Evolutionary conservation across 2,329 filamentous ascomycete genomes (phyloP), one percentile per base, ranked within the genome.

Genomic region (Ceratocystis ficicola): DNA sequence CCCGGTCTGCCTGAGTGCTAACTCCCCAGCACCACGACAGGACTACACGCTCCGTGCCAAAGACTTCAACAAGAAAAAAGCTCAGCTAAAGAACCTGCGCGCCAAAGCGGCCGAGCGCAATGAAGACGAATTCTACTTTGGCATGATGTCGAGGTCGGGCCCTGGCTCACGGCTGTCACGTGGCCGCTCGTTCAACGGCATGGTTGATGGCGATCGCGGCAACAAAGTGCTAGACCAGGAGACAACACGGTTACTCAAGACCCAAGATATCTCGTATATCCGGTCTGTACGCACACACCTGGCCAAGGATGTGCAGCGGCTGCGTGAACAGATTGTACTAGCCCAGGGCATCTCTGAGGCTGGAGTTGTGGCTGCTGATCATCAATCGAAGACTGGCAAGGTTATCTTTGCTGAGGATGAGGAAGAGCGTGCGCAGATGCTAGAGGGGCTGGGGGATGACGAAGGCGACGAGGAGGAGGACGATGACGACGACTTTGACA

Each of bases 71-170:
- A 80, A 81, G 74, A 88, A 88, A 72, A 84, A 88, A 73, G 73
- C 75, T 0, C 78, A 81, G 65, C 80, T 88, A 68, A 83, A 83
- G 72, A 75, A 75, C 32, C 81, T 88, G 62, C 79, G 80, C 61
- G 76, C 80, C 67, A 87, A 87, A 72, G 85, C 83, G 4, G 75
- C 83, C 67, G 81, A 86, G 48, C 82, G 84, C 70, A 88, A 88
- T 74, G 85, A 87, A 64, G 86, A 88, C 81, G 86, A 88, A 72
- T 88, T 88, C 75, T 87, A 86, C 77, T 86, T 83, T 72, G 84
- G 83, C 69, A 88, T 88, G 86, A 77, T 87, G 71, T 83, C 81
- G 70, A 82, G 82, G 68, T 78, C 79, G 66, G 83, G 83, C 8
- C 80, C 83, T 3, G 79, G 80, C 5, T 78, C 78, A 5, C 74